phyloP scores from a whole-genome alignment of 2,329 filamentous ascomycete species.

The Didymella pomorum region DNA sequence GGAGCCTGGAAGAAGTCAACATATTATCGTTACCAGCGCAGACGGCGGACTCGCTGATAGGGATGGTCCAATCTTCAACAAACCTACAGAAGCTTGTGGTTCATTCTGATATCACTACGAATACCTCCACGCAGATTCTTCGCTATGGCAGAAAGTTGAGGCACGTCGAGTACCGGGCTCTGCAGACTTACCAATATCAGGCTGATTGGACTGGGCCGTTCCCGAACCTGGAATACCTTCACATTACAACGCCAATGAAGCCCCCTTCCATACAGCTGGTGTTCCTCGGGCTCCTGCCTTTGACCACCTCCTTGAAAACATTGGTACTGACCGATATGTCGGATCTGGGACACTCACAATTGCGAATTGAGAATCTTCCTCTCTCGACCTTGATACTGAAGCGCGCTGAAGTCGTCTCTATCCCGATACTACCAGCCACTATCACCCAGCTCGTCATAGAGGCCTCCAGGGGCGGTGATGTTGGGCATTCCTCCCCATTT shows the following conservation, averaged over 20 bases:
- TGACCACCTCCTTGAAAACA: background rate
- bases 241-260: slow-evolving; percentile 1
- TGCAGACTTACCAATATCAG: background rate
- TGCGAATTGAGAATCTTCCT: background rate
- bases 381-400: slow-evolving; percentile 25
- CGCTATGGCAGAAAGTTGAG: slow-evolving; percentile 34
- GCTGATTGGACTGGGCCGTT: slow-evolving; percentile 38
- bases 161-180: slow-evolving; percentile 32
- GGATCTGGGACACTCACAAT: background rate
- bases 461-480: background rate
- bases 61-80: slow-evolving; percentile 36
- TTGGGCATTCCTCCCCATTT: background rate
- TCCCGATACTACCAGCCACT: slow-evolving; percentile 29
- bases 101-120: slow-evolving; percentile 35
- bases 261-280: background rate
- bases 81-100: slow-evolving; percentile 41
- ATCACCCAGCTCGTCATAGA: slow-evolving; percentile 27
- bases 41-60: slow-evolving; percentile 38
- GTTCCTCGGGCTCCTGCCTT: background rate
- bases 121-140: slow-evolving; percentile 43
- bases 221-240: slow-evolving; percentile 36
- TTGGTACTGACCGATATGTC: slow-evolving; percentile 18
- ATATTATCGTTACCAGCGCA: slow-evolving; percentile 38
- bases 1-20: slow-evolving; percentile 43
- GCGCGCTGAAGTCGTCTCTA: background rate